Evolutionary conservation across 768 basidiomycete species (phyloP).

Genomic region (Cubamyces lactineus): DNA sequence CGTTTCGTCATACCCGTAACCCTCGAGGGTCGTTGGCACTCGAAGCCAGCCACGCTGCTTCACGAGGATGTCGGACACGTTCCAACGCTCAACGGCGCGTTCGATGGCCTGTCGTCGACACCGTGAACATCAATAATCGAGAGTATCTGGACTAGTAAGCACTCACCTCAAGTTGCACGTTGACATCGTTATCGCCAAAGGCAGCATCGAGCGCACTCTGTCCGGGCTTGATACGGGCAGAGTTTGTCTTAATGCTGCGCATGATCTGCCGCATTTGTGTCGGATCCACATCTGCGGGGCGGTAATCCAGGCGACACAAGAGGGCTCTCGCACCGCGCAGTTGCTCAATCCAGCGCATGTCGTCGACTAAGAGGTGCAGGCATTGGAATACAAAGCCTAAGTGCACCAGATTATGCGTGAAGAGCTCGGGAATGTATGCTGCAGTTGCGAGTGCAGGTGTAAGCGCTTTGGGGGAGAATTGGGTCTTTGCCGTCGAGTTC

Average conservation of each 20-base stretch:
- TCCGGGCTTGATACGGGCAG: neutral
- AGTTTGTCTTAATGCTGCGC: neutral
- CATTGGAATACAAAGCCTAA: conserved; percentile 5
- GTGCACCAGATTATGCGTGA: conserved; percentile 1
- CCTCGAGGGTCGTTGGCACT: no score
- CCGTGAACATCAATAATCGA: neutral
- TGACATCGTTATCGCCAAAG: neutral
- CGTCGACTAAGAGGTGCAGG: conserved; percentile 9
- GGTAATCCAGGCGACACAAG: conserved; percentile 8
- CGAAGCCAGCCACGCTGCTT: no score
- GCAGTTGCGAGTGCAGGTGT: conserved; percentile 8
- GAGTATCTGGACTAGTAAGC: no score
- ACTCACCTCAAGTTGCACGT: conserved; percentile 5
- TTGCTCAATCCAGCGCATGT: conserved; percentile 22
- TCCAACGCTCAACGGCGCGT: neutral
- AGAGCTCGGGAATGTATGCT: conserved; percentile 19
- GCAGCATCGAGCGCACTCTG: conserved; percentile 9
- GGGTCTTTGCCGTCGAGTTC: neutral
- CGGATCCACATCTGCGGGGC: neutral
- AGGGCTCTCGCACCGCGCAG: conserved; percentile 21
- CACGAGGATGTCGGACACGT: no score
- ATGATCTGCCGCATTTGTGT: neutral
- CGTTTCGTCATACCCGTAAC: no score
- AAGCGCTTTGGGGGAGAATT: neutral
- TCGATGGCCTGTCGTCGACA: neutral